A percentile compares a stretch with the other conserved stretches of the same genome.
Evolutionary conservation across 2,329 filamentous ascomycete genomes (phyloP).

Genomic region (Fusarium foetens): DNA sequence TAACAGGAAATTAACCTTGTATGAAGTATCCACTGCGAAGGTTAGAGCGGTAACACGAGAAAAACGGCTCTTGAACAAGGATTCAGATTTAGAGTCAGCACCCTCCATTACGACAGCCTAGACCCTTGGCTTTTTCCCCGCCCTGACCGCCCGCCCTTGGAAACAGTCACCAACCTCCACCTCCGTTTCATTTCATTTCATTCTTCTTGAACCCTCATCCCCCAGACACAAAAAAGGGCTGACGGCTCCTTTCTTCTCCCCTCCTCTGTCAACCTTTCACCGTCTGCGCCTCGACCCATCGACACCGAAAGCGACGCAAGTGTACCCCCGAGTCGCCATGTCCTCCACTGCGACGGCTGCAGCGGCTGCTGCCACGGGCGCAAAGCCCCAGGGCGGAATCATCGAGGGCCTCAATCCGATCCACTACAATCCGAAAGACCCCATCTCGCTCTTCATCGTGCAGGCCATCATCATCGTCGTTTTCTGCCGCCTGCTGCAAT

Average conservation of each 20-base stretch:
- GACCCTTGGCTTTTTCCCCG: neutral
- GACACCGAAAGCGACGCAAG: neutral
- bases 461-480: conserved; percentile 59
- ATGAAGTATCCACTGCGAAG: rapidly evolving
- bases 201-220: neutral
- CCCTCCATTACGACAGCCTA: neutral
- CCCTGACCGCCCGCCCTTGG: neutral
- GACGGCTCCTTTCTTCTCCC: neutral
- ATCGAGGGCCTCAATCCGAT: conserved; percentile 77
- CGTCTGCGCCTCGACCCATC: neutral
- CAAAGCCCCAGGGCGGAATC: conserved; percentile 66
- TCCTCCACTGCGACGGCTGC: conserved; percentile 11
- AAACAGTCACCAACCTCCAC: neutral
- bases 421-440: conserved; percentile 74
- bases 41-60: neutral
- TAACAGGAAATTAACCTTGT: neutral
- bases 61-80: neutral
- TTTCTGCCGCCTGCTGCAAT: conserved; percentile 69
- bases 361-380: conserved; percentile 47
- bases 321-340: neutral
- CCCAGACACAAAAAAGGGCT: neutral
- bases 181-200: neutral
- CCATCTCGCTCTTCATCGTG: conserved; percentile 62
- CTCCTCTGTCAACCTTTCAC: neutral
- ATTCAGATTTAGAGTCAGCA: neutral